phyloP scores from a whole-genome alignment of 345 rosid species.

The Sonneratia caseolaris region DNA sequence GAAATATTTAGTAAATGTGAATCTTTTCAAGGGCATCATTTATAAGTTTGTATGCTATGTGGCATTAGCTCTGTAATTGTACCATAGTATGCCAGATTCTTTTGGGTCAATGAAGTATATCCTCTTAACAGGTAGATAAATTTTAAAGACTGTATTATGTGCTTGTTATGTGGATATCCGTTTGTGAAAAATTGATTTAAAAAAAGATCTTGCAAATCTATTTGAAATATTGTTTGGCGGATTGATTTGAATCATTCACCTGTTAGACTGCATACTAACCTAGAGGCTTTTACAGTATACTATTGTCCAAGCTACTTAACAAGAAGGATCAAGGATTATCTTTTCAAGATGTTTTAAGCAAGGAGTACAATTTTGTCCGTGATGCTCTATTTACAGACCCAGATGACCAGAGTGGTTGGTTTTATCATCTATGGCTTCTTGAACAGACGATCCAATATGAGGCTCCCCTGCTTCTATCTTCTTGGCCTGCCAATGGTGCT shows the following conservation, averaged over 20 bases:
- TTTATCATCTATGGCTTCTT: conserved; percentile 96
- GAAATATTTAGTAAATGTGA: not conserved
- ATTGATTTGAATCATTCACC: not conserved
- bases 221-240: not conserved
- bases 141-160: not conserved
- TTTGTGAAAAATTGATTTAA: not conserved
- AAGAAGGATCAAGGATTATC: conserved; percentile 42
- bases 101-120: not conserved
- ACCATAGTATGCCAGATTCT: not conserved
- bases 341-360: conserved; percentile 40
- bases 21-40: not conserved
- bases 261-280: not conserved
- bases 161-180: not conserved
- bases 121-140: not conserved
- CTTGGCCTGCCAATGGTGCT: conserved; percentile 78
- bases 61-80: not conserved
- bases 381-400: conserved; percentile 77
- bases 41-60: not conserved
- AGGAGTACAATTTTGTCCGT: conserved; percentile 63
- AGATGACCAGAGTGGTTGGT: conserved; percentile 96
- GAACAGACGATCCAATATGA: conserved; percentile 61
- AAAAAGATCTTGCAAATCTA: not conserved
- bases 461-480: conserved; percentile 55
- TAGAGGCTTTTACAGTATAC: conserved; percentile 47
- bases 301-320: conserved; percentile 56